Conservation (phyloP, 140 eudicot species). For the Oenanthe javanica region DNA sequence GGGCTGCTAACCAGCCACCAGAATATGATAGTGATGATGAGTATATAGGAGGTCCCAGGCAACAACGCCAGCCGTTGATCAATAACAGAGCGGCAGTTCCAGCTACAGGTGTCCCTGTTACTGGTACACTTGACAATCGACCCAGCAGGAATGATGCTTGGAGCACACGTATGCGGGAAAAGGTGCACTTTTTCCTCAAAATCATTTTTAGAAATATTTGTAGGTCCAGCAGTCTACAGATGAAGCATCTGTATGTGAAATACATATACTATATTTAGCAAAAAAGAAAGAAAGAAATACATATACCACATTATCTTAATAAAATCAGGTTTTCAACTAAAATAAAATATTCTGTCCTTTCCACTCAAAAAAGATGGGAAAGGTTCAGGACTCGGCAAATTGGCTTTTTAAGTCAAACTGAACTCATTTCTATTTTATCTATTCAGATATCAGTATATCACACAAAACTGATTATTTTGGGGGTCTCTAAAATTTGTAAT, state of each 20-base stretch:
- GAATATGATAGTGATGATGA: conserved; percentile 95
- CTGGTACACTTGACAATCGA: conserved; percentile 58
- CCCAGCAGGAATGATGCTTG: conserved; percentile 90
- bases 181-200: conserved; percentile 33
- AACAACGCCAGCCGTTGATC: conserved; percentile 70
- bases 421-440: not conserved
- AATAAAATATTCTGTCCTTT: not conserved
- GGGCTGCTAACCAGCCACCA: conserved; percentile 76
- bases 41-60: conserved; percentile 76
- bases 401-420: not conserved
- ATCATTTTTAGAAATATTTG: not conserved
- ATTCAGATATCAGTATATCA: not conserved
- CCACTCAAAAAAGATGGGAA: not conserved
- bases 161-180: conserved; percentile 96
- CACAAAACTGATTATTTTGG: not conserved
- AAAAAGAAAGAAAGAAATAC: too few relatives aligned
- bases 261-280: not conserved
- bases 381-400: not conserved
- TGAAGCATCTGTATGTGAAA: not conserved
- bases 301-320: not conserved
- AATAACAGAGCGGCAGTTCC: conserved; percentile 49
- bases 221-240: not conserved
- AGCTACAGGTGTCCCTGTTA: conserved; percentile 59
- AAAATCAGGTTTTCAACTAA: not conserved
- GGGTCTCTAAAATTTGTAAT: not conserved